Evolutionary conservation across 2,329 filamentous ascomycete genomes (phyloP).

Genomic region (Metarhizium anisopliae): DNA sequence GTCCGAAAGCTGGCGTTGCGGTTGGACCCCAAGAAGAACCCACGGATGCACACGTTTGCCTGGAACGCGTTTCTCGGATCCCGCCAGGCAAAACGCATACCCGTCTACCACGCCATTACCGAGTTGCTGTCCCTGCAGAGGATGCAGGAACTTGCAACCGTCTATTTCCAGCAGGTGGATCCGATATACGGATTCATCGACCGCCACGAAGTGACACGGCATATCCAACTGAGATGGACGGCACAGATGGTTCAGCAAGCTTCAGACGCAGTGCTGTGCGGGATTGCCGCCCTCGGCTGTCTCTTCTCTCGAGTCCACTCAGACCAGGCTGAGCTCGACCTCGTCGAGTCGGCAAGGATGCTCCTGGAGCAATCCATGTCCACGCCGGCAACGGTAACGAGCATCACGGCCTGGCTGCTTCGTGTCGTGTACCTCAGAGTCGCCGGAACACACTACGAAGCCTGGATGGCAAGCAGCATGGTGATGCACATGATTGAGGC

Average conservation of each 20-base stretch:
- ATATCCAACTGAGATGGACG: slow-evolving; percentile 24
- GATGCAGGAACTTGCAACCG: slow-evolving; percentile 33
- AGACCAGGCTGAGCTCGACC: slow-evolving; percentile 30
- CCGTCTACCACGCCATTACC: neutral
- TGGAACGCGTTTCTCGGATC: slow-evolving; percentile 38
- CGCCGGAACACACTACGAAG: slow-evolving; percentile 41
- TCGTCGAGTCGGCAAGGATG: slow-evolving; percentile 25
- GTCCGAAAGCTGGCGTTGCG: slow-evolving; percentile 41
- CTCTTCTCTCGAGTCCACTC: slow-evolving; percentile 38
- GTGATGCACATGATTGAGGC: slow-evolving; percentile 51
- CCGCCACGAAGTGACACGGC: slow-evolving; percentile 19
- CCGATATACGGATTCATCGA: slow-evolving; percentile 42
- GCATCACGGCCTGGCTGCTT: slow-evolving; percentile 43
- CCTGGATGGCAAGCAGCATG: slow-evolving; percentile 49
- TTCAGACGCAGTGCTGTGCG: slow-evolving; percentile 41
- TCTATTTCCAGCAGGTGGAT: slow-evolving; percentile 46
- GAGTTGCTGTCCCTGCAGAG: neutral
- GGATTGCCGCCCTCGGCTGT: slow-evolving; percentile 44
- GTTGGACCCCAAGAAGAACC: slow-evolving; percentile 43
- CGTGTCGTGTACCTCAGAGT: slow-evolving; percentile 44
- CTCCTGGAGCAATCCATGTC: slow-evolving; percentile 1
- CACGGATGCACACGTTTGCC: slow-evolving; percentile 44
- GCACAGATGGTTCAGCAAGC: slow-evolving; percentile 18
- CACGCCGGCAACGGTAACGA: slow-evolving; percentile 10
- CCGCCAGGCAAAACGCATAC: slow-evolving; percentile 23